Evolutionary conservation across 257 asterid genomes (phyloP).

Genomic region (Solanum gandarillasii): DNA sequence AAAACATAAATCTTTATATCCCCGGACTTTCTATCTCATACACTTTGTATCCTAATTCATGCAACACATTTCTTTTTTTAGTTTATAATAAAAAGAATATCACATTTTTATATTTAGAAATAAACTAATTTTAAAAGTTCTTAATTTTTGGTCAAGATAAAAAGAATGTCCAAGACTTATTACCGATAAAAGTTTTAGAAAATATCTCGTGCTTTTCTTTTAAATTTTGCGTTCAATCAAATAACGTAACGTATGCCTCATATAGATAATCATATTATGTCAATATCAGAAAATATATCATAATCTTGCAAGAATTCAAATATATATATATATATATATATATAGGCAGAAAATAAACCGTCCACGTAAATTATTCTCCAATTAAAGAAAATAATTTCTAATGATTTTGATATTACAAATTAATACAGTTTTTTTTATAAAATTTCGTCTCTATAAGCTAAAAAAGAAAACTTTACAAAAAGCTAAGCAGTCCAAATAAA

Average conservation of each 20-base stretch:
- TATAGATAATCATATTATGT: background rate
- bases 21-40: too few relatives aligned
- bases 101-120: too few relatives aligned
- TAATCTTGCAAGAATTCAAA: background rate
- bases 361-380: background rate
- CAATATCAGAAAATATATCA: background rate
- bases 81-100: too few relatives aligned
- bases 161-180: too few relatives aligned
- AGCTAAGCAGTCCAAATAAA: background rate
- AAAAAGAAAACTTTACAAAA: too few relatives aligned
- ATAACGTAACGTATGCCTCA: too few relatives aligned
- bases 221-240: background rate
- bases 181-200: too few relatives aligned
- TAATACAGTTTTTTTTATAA: too few relatives aligned
- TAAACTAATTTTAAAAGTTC: too few relatives aligned
- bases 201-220: background rate
- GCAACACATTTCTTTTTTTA: too few relatives aligned
- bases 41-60: too few relatives aligned
- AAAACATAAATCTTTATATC: background rate
- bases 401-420: background rate
- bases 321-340: background rate
- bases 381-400: background rate
- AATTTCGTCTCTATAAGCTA: background rate
- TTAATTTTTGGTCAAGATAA: too few relatives aligned
- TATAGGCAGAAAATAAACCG: background rate